phyloP scores from a whole-genome alignment of 2,329 filamentous ascomycete genomes.

The Pestalotiopsis sp. region DNA sequence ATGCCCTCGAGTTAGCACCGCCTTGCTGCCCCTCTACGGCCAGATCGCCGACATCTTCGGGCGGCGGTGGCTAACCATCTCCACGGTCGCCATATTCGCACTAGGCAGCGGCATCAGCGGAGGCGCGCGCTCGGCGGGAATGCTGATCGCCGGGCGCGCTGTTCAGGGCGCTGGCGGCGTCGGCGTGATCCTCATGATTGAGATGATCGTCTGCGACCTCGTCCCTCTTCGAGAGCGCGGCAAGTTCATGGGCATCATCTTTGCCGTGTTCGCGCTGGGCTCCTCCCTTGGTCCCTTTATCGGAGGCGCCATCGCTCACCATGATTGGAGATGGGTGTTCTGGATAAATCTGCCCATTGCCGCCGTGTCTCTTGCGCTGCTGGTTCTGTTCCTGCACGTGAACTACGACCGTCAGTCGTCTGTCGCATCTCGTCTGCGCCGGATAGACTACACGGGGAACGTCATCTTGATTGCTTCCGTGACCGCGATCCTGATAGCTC shows the following conservation, averaged over 20 bases:
- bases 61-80: background rate
- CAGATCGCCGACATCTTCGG: background rate
- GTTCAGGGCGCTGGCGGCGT: background rate
- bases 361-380: constrained; percentile 24
- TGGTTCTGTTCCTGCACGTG: constrained; percentile 32
- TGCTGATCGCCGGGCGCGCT: background rate
- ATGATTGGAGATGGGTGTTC: constrained; percentile 43
- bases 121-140: background rate
- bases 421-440: constrained; percentile 13
- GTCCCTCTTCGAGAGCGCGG: background rate
- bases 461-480: constrained; percentile 34
- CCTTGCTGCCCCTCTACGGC: background rate
- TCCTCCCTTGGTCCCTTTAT: background rate
- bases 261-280: background rate
- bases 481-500: constrained; percentile 35
- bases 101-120: background rate
- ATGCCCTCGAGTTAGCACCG: background rate
- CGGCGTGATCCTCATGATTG: background rate
- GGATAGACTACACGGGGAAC: constrained; percentile 39
- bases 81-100: background rate
- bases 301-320: background rate
- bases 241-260: background rate
- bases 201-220: background rate
- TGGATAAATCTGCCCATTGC: constrained; percentile 34
- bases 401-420: background rate